These are phyloP conservation scores for Golubevia sp. DNA, from an alignment of 1,284 basidiomycete genomes.

Conservation along the genomic window DNA sequence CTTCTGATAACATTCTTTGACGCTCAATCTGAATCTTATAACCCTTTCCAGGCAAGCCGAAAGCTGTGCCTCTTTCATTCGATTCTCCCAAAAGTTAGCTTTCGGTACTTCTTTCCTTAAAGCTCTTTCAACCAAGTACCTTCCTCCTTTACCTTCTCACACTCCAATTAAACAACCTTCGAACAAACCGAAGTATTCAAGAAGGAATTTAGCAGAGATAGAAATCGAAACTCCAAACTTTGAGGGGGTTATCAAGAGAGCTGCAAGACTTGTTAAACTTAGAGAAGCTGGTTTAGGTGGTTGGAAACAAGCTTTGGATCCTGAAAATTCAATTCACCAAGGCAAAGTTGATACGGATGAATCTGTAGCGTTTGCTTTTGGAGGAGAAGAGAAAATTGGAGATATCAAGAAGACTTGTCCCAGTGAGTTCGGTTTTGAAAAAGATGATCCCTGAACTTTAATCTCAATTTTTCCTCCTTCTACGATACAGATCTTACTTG, in stretches of 20 bases:
- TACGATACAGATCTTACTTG: slow-evolving; percentile 76
- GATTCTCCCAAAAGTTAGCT: slow-evolving; percentile 58
- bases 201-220: slow-evolving; percentile 65
- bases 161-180: slow-evolving; percentile 71
- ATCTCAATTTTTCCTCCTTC: slow-evolving; percentile 18
- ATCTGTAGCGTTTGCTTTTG: slow-evolving; percentile 64
- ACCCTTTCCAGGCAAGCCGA: slow-evolving; percentile 74
- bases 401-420: slow-evolving; percentile 70
- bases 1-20: slow-evolving; percentile 4
- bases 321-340: slow-evolving; percentile 6
- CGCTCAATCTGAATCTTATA: slow-evolving; percentile 20
- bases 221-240: slow-evolving; percentile 84
- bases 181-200: slow-evolving; percentile 65
- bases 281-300: slow-evolving; percentile 78
- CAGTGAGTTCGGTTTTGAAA: slow-evolving; percentile 65
- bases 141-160: not conserved
- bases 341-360: slow-evolving; percentile 52
- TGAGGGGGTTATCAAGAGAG: slow-evolving; percentile 74
- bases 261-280: slow-evolving; percentile 72
- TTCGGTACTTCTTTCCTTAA: slow-evolving; percentile 74
- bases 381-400: slow-evolving; percentile 68
- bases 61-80: slow-evolving; percentile 64
- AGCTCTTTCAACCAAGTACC: slow-evolving; percentile 67
- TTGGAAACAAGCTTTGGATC: slow-evolving; percentile 10
- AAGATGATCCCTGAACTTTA: slow-evolving; percentile 33